Conservation (phyloP, 179 eudicot species). For the Spergularia azorica region DNA sequence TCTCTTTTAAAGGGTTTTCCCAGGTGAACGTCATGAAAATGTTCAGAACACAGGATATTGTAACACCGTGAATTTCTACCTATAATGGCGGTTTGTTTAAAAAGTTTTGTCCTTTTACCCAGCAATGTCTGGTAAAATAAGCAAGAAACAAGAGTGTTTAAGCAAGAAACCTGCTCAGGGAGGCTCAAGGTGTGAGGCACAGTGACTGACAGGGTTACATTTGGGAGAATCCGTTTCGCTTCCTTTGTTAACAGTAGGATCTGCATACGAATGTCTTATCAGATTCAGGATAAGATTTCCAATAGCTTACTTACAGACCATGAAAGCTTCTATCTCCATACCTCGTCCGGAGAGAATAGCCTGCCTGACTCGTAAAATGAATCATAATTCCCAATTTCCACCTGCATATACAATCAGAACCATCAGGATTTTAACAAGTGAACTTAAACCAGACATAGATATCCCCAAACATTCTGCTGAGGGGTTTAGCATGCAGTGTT, state of each 20-base stretch:
- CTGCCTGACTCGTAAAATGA: constrained; percentile 81
- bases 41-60: too few species aligned
- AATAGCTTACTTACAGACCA: too few species aligned
- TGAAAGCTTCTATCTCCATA: constrained; percentile 19
- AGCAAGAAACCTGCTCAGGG: constrained; percentile 64
- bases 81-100: too few species aligned
- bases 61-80: too few species aligned
- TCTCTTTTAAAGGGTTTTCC: too few species aligned
- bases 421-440: background rate
- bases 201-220: constrained; percentile 71
- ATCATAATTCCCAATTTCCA: constrained; percentile 94
- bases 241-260: constrained; percentile 69
- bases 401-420: constrained; percentile 41
- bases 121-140: background rate
- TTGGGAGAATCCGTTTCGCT: constrained; percentile 71
- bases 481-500: background rate
- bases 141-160: background rate
- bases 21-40: too few species aligned
- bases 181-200: constrained; percentile 94
- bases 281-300: background rate
- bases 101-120: background rate
- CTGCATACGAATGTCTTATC: constrained; percentile 34
- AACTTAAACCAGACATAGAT: background rate
- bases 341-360: constrained; percentile 82
- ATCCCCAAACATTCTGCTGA: background rate